phyloP scores from a whole-genome alignment of 2,329 filamentous ascomycete species.

The Thermoascus crustaceus region DNA sequence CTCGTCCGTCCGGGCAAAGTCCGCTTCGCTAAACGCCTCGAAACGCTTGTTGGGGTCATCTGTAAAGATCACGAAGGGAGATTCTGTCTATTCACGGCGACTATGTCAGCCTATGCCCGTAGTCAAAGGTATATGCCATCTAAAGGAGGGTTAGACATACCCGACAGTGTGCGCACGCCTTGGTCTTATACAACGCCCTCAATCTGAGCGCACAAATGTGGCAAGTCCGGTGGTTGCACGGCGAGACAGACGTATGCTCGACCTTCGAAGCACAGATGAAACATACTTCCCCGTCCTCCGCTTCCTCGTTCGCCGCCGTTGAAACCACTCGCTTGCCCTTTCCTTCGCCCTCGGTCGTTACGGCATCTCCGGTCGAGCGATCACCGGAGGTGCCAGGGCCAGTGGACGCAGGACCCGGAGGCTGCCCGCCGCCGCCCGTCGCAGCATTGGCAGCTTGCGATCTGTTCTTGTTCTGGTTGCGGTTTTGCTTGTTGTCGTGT shows the following conservation, averaged over 20 bases:
- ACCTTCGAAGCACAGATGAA: constrained; percentile 95
- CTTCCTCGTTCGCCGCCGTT: constrained; percentile 40
- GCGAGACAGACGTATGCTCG: constrained; percentile 76
- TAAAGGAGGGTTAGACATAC: constrained; percentile 43
- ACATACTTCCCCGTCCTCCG: constrained; percentile 71
- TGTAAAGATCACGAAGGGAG: constrained; percentile 76
- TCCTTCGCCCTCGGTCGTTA: constrained; percentile 23
- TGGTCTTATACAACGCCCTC: constrained; percentile 90
- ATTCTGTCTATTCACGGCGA: constrained; percentile 30
- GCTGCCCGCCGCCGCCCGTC: constrained; percentile 14
- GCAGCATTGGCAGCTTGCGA: constrained; percentile 9
- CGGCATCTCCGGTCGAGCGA: constrained; percentile 42
- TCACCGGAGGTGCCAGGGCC: constrained; percentile 36
- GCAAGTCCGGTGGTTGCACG: constrained; percentile 93
- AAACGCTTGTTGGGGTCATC: constrained; percentile 74
- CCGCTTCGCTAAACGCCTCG: constrained; percentile 66
- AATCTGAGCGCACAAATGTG: constrained; percentile 90
- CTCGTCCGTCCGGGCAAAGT: constrained; percentile 71
- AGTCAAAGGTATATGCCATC: constrained; percentile 1
- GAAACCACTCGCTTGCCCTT: constrained; percentile 21
- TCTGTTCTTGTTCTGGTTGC: constrained; percentile 13
- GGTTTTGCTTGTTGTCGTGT: constrained; percentile 22
- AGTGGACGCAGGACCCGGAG: constrained; percentile 29
- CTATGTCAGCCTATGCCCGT: no score
- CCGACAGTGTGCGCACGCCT: constrained; percentile 91